These are phyloP conservation scores for Lumnitzera littorea DNA, from an alignment of 345 rosid species.

Conservation along the genomic window DNA sequence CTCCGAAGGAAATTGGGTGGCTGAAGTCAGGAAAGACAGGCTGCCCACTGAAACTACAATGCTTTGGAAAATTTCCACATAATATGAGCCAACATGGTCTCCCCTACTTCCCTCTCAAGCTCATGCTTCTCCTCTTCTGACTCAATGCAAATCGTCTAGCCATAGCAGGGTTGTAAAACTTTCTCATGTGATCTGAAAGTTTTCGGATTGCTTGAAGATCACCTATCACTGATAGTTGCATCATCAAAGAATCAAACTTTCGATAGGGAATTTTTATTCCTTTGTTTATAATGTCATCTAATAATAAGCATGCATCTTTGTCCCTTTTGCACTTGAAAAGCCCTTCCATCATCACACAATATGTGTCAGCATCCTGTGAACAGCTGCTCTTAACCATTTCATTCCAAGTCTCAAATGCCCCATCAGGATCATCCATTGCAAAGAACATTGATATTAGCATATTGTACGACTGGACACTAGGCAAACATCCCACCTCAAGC, in stretches of 20 bases:
- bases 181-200: constrained; percentile 80
- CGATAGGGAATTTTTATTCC: constrained; percentile 67
- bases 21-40: constrained; percentile 10
- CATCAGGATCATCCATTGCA: constrained; percentile 55
- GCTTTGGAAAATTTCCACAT: not conserved
- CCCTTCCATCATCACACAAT: constrained; percentile 80
- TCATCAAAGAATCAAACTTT: constrained; percentile 62
- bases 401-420: constrained; percentile 71
- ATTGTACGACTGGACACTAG: constrained; percentile 84
- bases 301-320: constrained; percentile 60
- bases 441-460: constrained; percentile 81
- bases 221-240: constrained; percentile 71
- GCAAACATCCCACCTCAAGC: constrained; percentile 57
- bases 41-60: not conserved
- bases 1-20: constrained; percentile 2
- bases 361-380: constrained; percentile 57
- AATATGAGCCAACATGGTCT: constrained; percentile 1
- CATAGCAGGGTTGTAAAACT: constrained; percentile 73
- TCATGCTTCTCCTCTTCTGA: constrained; percentile 62
- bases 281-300: constrained; percentile 60
- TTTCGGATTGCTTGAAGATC: constrained; percentile 60
- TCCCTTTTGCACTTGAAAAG: constrained; percentile 60
- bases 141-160: constrained; percentile 67
- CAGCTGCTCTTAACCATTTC: constrained; percentile 71
- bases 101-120: constrained; percentile 47